These are phyloP conservation scores for Chaetomiaceae sp. DNA, from an alignment of 2,329 filamentous ascomycete genomes.

Conservation along the genomic window DNA sequence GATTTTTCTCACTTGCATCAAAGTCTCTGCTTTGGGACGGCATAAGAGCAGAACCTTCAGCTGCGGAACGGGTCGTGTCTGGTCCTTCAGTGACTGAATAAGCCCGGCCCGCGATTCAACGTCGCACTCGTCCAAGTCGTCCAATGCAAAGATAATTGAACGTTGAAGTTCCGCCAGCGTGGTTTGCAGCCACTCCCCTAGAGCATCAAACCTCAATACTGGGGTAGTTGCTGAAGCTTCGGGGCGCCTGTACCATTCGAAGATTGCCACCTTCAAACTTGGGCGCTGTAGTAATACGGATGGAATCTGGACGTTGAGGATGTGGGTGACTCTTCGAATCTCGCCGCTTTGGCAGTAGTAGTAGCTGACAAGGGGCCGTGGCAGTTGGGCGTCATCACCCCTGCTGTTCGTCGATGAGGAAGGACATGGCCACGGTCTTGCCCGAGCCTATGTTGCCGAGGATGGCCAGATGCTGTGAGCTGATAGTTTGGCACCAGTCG, in stretches of 20 bases:
- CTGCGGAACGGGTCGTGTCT: slow-evolving; percentile 9
- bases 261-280: not conserved
- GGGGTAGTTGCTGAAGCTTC: not conserved
- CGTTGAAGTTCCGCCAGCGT: not conserved
- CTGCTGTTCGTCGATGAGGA: slow-evolving; percentile 7
- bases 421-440: slow-evolving; percentile 20
- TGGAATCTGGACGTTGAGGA: not conserved
- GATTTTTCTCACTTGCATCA: not conserved
- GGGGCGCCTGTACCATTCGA: not conserved
- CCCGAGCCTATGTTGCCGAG: slow-evolving; percentile 21
- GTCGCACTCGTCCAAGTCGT: slow-evolving; percentile 28
- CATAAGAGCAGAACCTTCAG: slow-evolving; percentile 13
- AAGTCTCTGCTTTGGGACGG: not conserved
- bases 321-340: slow-evolving; percentile 14
- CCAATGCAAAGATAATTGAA: slow-evolving; percentile 22
- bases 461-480: slow-evolving; percentile 15
- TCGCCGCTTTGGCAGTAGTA: slow-evolving; percentile 26
- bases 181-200: not conserved
- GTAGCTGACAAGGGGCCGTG: slow-evolving; percentile 25
- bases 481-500: not conserved
- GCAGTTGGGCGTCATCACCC: slow-evolving; percentile 12
- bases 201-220: not conserved
- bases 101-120: slow-evolving; percentile 20
- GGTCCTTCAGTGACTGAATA: slow-evolving; percentile 8
- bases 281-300: slow-evolving; percentile 4